A percentile compares a stretch with the other conserved stretches of the same genome.
phyloP scores from a whole-genome alignment of 257 asterid genomes.

The Ilex aquifolium region DNA sequence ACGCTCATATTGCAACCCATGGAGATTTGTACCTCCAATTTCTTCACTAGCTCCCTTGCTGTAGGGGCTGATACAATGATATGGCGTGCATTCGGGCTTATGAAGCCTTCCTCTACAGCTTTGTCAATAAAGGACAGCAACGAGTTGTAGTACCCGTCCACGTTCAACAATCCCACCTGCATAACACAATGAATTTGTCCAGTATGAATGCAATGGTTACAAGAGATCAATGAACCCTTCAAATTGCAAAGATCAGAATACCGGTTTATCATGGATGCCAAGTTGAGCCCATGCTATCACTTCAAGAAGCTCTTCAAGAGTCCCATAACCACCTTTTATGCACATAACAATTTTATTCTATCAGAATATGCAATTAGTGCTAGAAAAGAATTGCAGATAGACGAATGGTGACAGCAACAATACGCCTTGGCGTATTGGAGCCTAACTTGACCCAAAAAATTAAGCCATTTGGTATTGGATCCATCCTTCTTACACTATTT shows the following conservation, averaged over 20 bases:
- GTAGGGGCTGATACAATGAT: conserved; percentile 34
- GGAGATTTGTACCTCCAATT: conserved; percentile 20
- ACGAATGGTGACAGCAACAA: too few relatives aligned
- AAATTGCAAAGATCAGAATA: neutral
- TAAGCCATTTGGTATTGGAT: too few relatives aligned
- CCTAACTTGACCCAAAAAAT: too few relatives aligned
- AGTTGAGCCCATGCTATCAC: conserved; percentile 43
- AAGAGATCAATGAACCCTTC: neutral
- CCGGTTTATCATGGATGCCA: conserved; percentile 41
- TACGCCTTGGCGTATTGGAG: too few relatives aligned
- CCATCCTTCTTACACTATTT: too few relatives aligned
- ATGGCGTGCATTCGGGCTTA: conserved; percentile 33
- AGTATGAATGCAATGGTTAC: neutral
- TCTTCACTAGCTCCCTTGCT: conserved; percentile 28
- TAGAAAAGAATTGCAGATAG: neutral
- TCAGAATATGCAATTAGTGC: neutral
- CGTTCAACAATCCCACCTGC: conserved; percentile 32
- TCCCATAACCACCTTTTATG: conserved; percentile 34
- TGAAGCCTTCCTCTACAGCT: conserved; percentile 39
- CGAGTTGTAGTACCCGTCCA: conserved; percentile 34
- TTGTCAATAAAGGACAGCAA: conserved; percentile 29
- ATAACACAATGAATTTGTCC: neutral
- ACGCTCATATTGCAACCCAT: neutral
- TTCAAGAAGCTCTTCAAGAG: conserved; percentile 38
- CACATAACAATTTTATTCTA: neutral